Base-by-base conservation (phyloP, 768 basidiomycete genomes). In the Termitomyces titanicus region DNA sequence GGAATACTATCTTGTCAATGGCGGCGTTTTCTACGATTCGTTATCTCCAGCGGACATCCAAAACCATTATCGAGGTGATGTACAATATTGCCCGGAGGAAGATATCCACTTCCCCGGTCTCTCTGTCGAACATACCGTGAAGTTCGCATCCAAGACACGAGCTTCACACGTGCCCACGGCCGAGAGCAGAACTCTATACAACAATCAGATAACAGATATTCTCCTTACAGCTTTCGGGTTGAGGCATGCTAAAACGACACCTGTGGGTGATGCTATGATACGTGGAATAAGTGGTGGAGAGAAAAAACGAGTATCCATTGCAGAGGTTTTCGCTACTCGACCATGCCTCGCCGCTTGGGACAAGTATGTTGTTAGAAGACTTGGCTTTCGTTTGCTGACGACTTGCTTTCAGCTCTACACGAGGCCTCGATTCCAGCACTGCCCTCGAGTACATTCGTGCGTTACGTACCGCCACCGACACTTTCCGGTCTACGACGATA, bases 91-190 rank as follows among this genome's bases (percentile, higher is more conserved):
- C 56, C 88, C 89, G 0, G 92, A 91, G 71, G 92, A 92, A 61
- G 92, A 95, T 64, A 74, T 89, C 3, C 92, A 93, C 64, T 88
- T 94, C 60, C 87, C 92, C 2, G 88, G 86, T 10, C 78, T 96
- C 13, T 89, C 87, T 3, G 90, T 93, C 33, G 78, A 80, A 43
- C 79, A 92, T 64, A 92, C 91, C 0, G 73, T 97, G 29, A 71
- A 65, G 8, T 89, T 91, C 52, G 85, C 87, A 0, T 77, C 84
- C 0, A 80, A 77, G 58, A 85, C 82, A 15, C 85, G 91, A 24
- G 81, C 81, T 4, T 90, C 92, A 0, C 81, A 72, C 17, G 69
- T 68, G 4, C 80, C 85, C 40, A 54, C 78, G 6, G 74, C 72
- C 0, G 24, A 76, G 20, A 68, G 77, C 6, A 75, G 85, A 38